Base-by-base conservation (phyloP, 768 basidiomycete species). In the Calvatia gigantea region DNA sequence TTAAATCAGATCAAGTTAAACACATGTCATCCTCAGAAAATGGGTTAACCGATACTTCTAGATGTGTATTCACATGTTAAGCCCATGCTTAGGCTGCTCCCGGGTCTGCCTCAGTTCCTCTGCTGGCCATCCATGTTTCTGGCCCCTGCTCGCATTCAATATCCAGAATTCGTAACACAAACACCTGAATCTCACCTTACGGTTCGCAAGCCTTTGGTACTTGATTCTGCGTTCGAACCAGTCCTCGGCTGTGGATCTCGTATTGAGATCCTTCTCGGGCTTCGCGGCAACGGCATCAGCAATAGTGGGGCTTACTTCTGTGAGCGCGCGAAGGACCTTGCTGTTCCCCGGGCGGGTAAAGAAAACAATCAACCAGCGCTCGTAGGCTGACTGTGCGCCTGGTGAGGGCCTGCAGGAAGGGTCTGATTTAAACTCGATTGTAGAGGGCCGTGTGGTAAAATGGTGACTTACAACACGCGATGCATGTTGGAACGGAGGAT, bases 401-500 rank as follows among this genome's bases (percentile, higher is more conserved):
- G 85, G 84, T 0, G 85, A 79, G 7, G 80, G 76, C 8, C 70
- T 70, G 42, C 11, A 11, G 28, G 42, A 12, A 23, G 1, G 28
- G 42, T 11, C 28, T 48, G 14, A 42, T 28, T 49, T 14, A 35
- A 31, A 6, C 21, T 32, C 35, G 5, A n/a, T 15, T 5, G 4
- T 19, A 32, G n/a, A n/a, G n/a, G n/a, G 14, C 1, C 15, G 3
- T n/a, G 17, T 21, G 19, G 43, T 12, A 9, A 3, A 17, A 9
- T n/a, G 38, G 31, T 19, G 45, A 68, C 78, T 56, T 63, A 2
- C 17, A 25, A 66, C 76, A 46, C 58, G 78, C 74, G 84, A 72
- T 4, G 84, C 84, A n/a, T 83, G 79, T 61, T 85, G 84, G 8
- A 83, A 65, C 78, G 74, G 21, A 86, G 71, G 43, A 85, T 80